Conservation (phyloP, 306 rosid genomes). For the Quercus rubra region DNA sequence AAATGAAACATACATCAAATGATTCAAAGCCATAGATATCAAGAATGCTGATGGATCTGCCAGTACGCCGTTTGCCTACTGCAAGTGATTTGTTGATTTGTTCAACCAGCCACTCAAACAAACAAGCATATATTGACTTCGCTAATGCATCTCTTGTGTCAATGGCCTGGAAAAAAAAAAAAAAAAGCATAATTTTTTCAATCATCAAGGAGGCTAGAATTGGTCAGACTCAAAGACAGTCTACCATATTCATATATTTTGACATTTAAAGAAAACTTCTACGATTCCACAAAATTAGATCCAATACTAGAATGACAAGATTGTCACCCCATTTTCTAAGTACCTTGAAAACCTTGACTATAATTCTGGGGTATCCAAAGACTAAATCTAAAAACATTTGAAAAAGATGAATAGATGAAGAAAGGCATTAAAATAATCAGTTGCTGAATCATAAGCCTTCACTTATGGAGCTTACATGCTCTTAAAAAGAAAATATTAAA, state of each 20-base stretch:
- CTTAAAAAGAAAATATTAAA: neutral
- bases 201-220: constrained; percentile 7
- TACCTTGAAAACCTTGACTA: neutral
- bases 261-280: neutral
- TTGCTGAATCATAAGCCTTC: neutral
- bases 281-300: neutral
- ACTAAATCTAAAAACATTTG: neutral
- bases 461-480: neutral
- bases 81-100: constrained; percentile 98
- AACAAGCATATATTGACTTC: constrained; percentile 85
- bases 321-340: neutral
- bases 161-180: constrained; percentile 54
- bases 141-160: constrained; percentile 99
- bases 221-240: neutral
- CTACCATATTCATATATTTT: neutral
- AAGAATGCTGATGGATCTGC: constrained; percentile 98
- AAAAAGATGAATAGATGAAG: neutral
- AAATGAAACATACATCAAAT: constrained; percentile 69
- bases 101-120: constrained; percentile 96
- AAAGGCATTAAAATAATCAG: neutral
- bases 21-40: constrained; percentile 99
- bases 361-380: neutral
- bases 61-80: constrained; percentile 93
- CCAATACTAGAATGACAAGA: neutral
- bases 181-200: constrained; percentile 4